Evolutionary conservation across 139 green algal species (phyloP), one percentile per base, ranked within the genome.

Genomic region (Zygnema circumcarinatum): DNA sequence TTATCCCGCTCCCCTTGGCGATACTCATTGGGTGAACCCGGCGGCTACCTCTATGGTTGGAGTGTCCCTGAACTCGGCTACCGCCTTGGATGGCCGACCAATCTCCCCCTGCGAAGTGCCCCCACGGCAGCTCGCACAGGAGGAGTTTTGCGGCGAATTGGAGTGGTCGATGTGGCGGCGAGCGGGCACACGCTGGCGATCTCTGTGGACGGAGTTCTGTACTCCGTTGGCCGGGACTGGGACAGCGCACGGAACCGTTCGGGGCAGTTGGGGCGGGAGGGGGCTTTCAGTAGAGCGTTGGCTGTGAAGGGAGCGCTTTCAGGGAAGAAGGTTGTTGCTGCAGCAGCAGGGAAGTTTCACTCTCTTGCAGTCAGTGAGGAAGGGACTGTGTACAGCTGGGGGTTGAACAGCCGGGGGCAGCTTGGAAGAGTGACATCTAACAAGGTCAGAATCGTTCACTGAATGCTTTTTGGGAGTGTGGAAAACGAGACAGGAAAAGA

Each of bases 331-430:
- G 38, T 87, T 22, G 74, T 88, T 41, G 82, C 7, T 35, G 82
- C 79, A 25, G 82, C 82, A 1, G 76, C 73, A 16, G 82, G 82
- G 67, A 73, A 42, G 40, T 88, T 87, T 42, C 84, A 89, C 79
- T 89, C 84, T 2, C 33, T 79, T 32, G 84, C 84, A 20, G 81
- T 89, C 31, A 89, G 32, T 83, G n/a, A 22, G 35, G 74, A 54
- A 1, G 84, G 84, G 0, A 25, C 76, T 0, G 84, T 89, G 53
- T 89, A 89, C 79, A 89, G 31, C 25, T 89, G 84, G 84, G 84
- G 84, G 22, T 38, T 89, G 11, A 89, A 89, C 47, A 88, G 87
- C 79, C 31, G 62, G 20, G 84, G 84, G 7, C 84, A 89, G 81
- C 83, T 89, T 47, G 84, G 84, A n/a, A 47, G 80, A 21, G 67